Evolutionary conservation across 2,329 filamentous ascomycete species (phyloP).

Genomic region (Cytospora chrysosperma): DNA sequence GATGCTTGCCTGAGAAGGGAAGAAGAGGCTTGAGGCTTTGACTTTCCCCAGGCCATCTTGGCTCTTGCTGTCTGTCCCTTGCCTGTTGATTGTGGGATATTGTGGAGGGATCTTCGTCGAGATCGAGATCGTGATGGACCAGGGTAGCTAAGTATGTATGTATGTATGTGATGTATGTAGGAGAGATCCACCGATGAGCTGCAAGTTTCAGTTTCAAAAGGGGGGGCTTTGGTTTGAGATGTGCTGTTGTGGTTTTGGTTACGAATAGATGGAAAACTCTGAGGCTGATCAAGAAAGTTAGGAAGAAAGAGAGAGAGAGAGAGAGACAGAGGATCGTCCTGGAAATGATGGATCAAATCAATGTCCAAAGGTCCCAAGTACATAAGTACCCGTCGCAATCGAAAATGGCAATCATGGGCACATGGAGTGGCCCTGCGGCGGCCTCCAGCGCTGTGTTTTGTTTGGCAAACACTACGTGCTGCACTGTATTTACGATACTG

Average conservation of each 20-base stretch:
- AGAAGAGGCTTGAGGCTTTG: constrained; percentile 11
- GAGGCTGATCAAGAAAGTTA: too few relatives aligned
- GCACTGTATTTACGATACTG: too few relatives aligned
- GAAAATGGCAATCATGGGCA: too few relatives aligned
- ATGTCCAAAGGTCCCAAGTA: neutral
- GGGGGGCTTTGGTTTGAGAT: neutral
- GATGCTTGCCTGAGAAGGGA: constrained; percentile 21
- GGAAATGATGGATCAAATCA: neutral
- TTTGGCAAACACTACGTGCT: too few relatives aligned
- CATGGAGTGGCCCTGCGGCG: too few relatives aligned
- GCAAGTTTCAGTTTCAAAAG: neutral
- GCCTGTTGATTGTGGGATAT: neutral
- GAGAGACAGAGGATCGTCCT: too few relatives aligned
- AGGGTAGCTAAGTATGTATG: neutral
- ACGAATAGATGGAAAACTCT: neutral
- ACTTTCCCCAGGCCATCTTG: constrained; percentile 23
- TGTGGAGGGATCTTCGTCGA: constrained; percentile 6
- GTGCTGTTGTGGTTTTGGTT: neutral
- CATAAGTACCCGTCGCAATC: too few relatives aligned
- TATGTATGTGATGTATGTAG: too few relatives aligned
- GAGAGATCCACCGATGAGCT: neutral
- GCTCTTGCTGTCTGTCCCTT: neutral
- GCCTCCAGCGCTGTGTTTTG: too few relatives aligned
- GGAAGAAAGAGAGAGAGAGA: too few relatives aligned
- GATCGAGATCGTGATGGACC: neutral